Evolutionary conservation across 495 filamentous ascomycete species (phyloP), one percentile per base, ranked within the genome.

Genomic region (Penicillium subrubescens): DNA sequence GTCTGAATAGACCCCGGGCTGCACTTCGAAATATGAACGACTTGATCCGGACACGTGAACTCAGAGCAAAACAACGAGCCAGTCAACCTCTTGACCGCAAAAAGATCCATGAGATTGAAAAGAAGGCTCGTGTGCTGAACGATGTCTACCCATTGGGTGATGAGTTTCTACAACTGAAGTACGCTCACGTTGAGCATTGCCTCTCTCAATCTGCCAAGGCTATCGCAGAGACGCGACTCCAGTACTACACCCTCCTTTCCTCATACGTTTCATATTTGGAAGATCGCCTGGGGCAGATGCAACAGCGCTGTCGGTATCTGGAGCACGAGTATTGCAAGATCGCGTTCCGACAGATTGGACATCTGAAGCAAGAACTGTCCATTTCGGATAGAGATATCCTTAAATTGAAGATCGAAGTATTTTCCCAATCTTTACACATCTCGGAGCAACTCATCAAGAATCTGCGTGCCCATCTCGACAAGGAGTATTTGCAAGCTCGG

Each of bases 311-410:
- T 33, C 25, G 19, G 25, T 34, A 21, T 7, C 33, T 73, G 19
- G 70, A 69, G 25, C 52, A 67, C 53, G 54, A 67, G 17, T 74
- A 64, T 53, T 73, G 71, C 59, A 51, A 55, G 8, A 48, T 62
- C 34, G 66, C 23, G 1, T 73, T 69, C 21, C 12, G 8, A n/a
- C n/a, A n/a, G n/a, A n/a, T n/a, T 8, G n/a, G 8, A 29, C 25
- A 8, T 15, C 25, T 43, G 6, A 46, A 23, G 11, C 7, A 14
- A 3, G 7, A 39, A 23, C n/a, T 62, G 39, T 23, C 35, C 14
- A 14, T 19, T 7, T 31, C 37, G 15, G 51, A 23, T 17, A 1
- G 17, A 8, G 11, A 1, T 1, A 53, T 69, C 29, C 12, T 12
- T 0, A 23, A 37, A 1, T 17, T 61, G 60, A 54, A 55, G 3